Conservation (phyloP, 129 eudicot genomes). For the Solidago caesia region DNA sequence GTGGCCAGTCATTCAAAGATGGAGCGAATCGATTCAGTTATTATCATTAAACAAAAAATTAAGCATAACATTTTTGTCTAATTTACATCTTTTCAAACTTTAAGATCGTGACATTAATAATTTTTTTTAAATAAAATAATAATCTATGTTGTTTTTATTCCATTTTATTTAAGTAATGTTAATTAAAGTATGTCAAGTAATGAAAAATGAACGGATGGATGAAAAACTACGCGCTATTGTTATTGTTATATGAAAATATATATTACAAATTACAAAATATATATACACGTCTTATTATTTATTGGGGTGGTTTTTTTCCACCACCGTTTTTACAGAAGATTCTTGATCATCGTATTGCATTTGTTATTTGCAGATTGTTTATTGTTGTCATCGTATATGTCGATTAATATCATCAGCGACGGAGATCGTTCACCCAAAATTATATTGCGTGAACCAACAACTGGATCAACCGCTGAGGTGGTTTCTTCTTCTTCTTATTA, state of each 20-base stretch:
- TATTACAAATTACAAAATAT: not conserved
- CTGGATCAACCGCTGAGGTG: constrained; percentile 82
- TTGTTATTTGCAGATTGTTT: constrained; percentile 11
- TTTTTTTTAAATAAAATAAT: not conserved
- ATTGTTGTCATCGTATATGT: constrained; percentile 22
- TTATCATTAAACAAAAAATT: not conserved
- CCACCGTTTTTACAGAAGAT: constrained; percentile 8
- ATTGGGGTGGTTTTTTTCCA: constrained; percentile 10
- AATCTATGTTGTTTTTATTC: not conserved
- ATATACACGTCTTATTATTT: not conserved
- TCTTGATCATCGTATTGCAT: constrained; percentile 10
- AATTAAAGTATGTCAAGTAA: not conserved
- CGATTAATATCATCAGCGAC: constrained; percentile 41
- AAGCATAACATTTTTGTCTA: not conserved
- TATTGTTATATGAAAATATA: not conserved
- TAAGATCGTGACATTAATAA: not conserved
- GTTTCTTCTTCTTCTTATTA: not conserved
- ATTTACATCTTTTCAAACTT: not conserved
- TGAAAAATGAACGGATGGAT: constrained; percentile 9
- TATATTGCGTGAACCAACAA: constrained; percentile 57
- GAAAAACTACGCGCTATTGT: constrained; percentile 3
- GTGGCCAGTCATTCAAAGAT: not conserved
- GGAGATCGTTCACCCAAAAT: constrained; percentile 50
- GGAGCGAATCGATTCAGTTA: not conserved
- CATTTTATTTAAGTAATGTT: not conserved